Evolutionary conservation across 495 filamentous ascomycete species (phyloP).

Genomic region (Pseudotulostoma volvatum): DNA sequence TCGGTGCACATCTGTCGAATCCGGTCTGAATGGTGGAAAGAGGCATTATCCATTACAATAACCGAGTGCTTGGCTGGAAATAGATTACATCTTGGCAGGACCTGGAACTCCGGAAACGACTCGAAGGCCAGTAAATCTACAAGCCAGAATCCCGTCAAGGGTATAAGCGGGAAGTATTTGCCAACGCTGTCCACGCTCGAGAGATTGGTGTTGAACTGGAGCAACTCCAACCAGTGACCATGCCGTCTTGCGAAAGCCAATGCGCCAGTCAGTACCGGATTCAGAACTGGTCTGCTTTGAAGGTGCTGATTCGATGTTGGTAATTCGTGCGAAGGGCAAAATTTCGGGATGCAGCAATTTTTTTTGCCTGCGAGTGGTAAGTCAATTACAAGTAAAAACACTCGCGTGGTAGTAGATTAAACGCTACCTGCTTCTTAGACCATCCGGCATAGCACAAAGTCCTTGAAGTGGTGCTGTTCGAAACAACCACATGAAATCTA

Average conservation of each 20-base stretch:
- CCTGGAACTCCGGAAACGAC: conserved; percentile 19
- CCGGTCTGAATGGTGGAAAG: conserved; percentile 14
- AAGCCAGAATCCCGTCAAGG: conserved; percentile 13
- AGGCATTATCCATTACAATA: conserved; percentile 27
- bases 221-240: conserved; percentile 14
- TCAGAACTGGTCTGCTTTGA: conserved; percentile 14
- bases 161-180: conserved; percentile 21
- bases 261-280: conserved; percentile 12
- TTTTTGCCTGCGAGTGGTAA: conserved; percentile 9
- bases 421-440: conserved; percentile 12
- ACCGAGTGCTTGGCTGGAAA: conserved; percentile 25
- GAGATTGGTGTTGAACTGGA: conserved; percentile 7
- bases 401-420: conserved; percentile 3
- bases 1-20: conserved; percentile 18
- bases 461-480: conserved; percentile 10
- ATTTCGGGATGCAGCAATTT: conserved; percentile 8
- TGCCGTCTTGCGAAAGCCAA: conserved; percentile 7
- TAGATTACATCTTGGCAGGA: conserved; percentile 16
- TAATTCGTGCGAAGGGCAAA: conserved; percentile 20
- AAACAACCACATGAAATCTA: conserved; percentile 15
- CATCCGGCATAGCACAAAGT: conserved; percentile 11
- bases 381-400: neutral
- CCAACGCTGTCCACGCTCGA: conserved; percentile 12
- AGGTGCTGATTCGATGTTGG: conserved; percentile 15
- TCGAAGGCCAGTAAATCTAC: conserved; percentile 19